Base-by-base conservation (phyloP, 2,329 filamentous ascomycete genomes). In the Cyphellophora europaea region DNA sequence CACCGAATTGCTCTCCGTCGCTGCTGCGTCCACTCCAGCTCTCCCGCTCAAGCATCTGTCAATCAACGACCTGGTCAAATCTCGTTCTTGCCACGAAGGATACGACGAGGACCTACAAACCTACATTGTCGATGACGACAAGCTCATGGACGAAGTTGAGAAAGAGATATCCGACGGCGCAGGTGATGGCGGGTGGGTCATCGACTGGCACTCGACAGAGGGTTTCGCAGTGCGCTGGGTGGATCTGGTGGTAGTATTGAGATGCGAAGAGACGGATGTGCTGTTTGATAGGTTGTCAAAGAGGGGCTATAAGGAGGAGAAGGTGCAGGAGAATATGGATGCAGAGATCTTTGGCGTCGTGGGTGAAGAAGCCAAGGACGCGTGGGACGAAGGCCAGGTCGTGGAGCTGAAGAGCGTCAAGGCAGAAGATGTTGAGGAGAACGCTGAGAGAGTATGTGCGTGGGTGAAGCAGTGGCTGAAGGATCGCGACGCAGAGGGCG, bases 191-290 rank as follows among this genome's bases (percentile, higher is more conserved):
- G 91, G 91, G 13, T 84, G 77, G 58, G 77, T 98, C 49, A 82
- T 98, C 53, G 91, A 98, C 64, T 98, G 91, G 89, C 91, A 98
- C 62, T 89, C 88, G 2, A 96, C 89, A 64, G 91, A 96, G 52
- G 64, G 96, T 14, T 96, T 96, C 54, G 91, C 91, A 2, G 79
- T 82, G 55, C 82, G 82, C 53, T 93, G 88, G 85, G 82, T 98
- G 53, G 91, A 98, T 57, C 72, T 98, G 2, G 88, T 98, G 1
- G 82, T 96, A 4, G 91, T 98, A 36, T 61, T 98, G 44, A 72
- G 91, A 30, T 66, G 63, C 42, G 85, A 83, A 37, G 78, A 91
- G 49, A 87, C 85, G 12, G 76, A 74, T 13, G 66, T 81, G 11
- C 71, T 94, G 3, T 96, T 91, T 55, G 91, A 98, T 58, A 75